Base-by-base conservation (phyloP, 805 yeast genomes). In the Suhomyces vadensis region DNA sequence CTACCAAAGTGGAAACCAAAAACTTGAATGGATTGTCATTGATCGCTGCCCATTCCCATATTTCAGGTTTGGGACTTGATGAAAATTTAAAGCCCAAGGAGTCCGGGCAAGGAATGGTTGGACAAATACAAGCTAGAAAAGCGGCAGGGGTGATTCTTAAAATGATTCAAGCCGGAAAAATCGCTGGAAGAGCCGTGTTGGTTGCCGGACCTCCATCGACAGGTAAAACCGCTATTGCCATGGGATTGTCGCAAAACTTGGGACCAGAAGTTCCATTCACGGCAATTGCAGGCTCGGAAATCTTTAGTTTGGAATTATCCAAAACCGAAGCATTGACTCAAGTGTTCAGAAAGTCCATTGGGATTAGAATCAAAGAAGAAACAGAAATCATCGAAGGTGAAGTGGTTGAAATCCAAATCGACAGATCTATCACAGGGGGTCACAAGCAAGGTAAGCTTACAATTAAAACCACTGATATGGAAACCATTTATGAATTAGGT, bases 151-250 rank as follows among this genome's bases (percentile, higher is more conserved):
- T 94, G 33, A 84, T 94, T 42, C 78, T 92, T 55, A 91, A 87
- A 69, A 85, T 94, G 89, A 89, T 94, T 48, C 90, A 88, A 61
- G 90, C 87, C 25, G 96, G 97, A 41, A 82, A 87, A 53, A 92
- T 94, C 67, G 97, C 98, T 17, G 99, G 99, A 21, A 81, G 97
- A 54, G 97, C 98, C 1, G 94, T 91, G 16, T 70, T 94, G 50
- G 77, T 94, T 48, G 98, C 99, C 0, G 99, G 99, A 31, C 98
- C 98, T 8, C 99, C 99, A 22, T 88, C 96, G 10, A 94, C 99
- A 0, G 99, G 99, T 67, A 94, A 94, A 66, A 94, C 99, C 3
- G 99, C 99, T 29, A 80, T 94, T 56, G 99, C 99, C 10, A 86
- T 90, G 85, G 99, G 97, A 13, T 74, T 86, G 31, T 77, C 90